These are phyloP conservation scores for Saprolegnia parasitica DNA, from an alignment of 352 stramenopile species.

Conservation along the genomic window DNA sequence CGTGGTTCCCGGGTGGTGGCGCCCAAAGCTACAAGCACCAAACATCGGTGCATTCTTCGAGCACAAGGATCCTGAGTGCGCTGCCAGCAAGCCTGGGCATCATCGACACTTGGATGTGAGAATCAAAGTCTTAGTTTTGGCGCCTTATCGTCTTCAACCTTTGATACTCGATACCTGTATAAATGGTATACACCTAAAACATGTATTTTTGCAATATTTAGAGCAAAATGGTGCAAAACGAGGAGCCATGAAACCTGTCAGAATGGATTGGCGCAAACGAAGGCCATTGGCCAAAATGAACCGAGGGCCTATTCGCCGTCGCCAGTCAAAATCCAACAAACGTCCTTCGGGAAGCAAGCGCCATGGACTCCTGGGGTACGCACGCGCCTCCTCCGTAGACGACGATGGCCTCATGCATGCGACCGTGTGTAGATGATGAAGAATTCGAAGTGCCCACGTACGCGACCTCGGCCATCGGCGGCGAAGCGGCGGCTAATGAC, in stretches of 20 bases:
- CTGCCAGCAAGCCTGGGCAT: no score
- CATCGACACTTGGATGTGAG: no score
- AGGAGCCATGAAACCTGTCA: background rate
- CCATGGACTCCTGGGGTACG: conserved; percentile 78
- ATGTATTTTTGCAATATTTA: no score
- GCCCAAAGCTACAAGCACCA: no score
- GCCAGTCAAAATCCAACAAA: conserved; percentile 20
- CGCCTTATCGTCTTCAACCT: no score
- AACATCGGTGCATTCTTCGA: no score
- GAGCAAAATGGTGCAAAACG: no score
- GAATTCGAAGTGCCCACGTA: conserved; percentile 75
- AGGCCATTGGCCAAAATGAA: background rate
- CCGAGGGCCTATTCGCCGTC: background rate
- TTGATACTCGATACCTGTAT: no score
- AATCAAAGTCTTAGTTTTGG: no score
- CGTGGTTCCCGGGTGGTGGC: no score
- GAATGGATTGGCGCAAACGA: background rate
- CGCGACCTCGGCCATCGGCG: conserved; percentile 7
- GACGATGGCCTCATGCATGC: conserved; percentile 13
- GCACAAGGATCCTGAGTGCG: no score
- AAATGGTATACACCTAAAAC: no score
- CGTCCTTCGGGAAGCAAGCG: background rate
- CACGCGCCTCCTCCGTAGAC: conserved; percentile 9
- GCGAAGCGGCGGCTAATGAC: background rate
- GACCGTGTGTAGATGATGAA: conserved; percentile 54